Percentiles rank a stretch among this genome's conserved stretches.
Evolutionary conservation across 2,329 filamentous ascomycete species (phyloP).

Genomic region (Fusarium proliferatum): DNA sequence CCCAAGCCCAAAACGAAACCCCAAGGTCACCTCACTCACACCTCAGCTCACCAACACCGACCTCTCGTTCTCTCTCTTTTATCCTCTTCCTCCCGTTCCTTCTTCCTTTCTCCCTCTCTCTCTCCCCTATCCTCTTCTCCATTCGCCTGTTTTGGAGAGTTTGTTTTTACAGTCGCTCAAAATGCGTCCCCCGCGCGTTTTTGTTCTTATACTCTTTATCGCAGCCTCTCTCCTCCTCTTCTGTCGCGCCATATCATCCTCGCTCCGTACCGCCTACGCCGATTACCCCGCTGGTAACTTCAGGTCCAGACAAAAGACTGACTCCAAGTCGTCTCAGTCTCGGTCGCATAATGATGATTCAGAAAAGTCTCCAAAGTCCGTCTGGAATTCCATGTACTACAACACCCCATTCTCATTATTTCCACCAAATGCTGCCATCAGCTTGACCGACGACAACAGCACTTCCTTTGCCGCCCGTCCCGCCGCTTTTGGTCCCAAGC

Average conservation of each 20-base stretch:
- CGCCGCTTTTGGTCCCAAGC: conserved; percentile 87
- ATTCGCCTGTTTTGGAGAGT: conserved; percentile 7
- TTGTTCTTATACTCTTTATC: conserved; percentile 65
- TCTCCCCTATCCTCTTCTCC: background rate
- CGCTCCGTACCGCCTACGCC: conserved; percentile 43
- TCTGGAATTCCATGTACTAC: conserved; percentile 71
- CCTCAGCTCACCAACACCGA: conserved; percentile 34
- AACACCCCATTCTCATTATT: conserved; percentile 87
- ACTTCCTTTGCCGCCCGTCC: conserved; percentile 95
- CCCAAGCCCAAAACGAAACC: conserved; percentile 2
- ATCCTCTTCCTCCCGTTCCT: conserved; percentile 6
- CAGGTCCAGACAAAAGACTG: conserved; percentile 33
- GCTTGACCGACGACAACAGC: conserved; percentile 96
- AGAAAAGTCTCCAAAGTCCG: conserved; percentile 38
- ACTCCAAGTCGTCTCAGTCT: conserved; percentile 20
- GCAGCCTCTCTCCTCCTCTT: conserved; percentile 65
- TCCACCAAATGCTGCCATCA: conserved; percentile 94
- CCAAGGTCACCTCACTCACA: conserved; percentile 38
- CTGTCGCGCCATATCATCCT: conserved; percentile 62
- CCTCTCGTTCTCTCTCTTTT: conserved; percentile 11
- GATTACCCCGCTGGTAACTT: conserved; percentile 44
- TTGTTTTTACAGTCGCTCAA: conserved; percentile 42
- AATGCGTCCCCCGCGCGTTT: conserved; percentile 66
- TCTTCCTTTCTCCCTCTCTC: background rate
- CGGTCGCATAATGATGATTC: conserved; percentile 14